These are phyloP conservation scores for Talaromyces sp. DNA, from an alignment of 2,329 filamentous ascomycete species.

Conservation along the genomic window DNA sequence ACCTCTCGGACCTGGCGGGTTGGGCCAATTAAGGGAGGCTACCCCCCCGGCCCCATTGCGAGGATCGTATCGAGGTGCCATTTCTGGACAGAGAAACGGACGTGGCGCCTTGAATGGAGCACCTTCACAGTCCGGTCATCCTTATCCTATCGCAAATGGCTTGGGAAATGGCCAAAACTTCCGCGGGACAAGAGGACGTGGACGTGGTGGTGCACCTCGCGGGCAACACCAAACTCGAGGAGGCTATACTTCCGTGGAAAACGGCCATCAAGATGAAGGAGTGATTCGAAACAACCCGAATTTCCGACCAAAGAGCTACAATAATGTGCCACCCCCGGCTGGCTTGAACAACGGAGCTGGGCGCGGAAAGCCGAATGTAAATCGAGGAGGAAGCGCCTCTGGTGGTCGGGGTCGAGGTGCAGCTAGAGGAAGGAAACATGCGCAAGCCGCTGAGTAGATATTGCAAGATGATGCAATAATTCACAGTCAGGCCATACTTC, in stretches of 20 bases:
- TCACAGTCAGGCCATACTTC: not conserved
- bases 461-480: not conserved
- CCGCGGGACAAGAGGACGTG: slow-evolving; percentile 36
- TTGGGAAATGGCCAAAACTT: slow-evolving; percentile 24
- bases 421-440: slow-evolving; percentile 7
- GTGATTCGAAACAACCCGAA: slow-evolving; percentile 54
- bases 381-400: slow-evolving; percentile 11
- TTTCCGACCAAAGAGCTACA: slow-evolving; percentile 55
- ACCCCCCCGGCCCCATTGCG: slow-evolving; percentile 55
- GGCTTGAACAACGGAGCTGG: slow-evolving; percentile 33
- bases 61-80: slow-evolving; percentile 58
- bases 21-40: slow-evolving; percentile 59
- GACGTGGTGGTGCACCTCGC: slow-evolving; percentile 23
- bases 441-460: not conserved
- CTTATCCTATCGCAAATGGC: slow-evolving; percentile 28
- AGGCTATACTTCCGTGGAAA: slow-evolving; percentile 45
- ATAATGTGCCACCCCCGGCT: slow-evolving; percentile 50
- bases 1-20: slow-evolving; percentile 55
- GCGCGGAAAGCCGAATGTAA: slow-evolving; percentile 35
- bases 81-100: slow-evolving; percentile 45
- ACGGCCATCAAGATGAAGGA: slow-evolving; percentile 51
- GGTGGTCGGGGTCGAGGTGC: slow-evolving; percentile 10
- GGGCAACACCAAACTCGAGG: slow-evolving; percentile 32
- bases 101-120: slow-evolving; percentile 24
- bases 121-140: slow-evolving; percentile 32